phyloP scores from a whole-genome alignment of 192 early-diverging fungal genomes.

The Coemansia sp. region DNA sequence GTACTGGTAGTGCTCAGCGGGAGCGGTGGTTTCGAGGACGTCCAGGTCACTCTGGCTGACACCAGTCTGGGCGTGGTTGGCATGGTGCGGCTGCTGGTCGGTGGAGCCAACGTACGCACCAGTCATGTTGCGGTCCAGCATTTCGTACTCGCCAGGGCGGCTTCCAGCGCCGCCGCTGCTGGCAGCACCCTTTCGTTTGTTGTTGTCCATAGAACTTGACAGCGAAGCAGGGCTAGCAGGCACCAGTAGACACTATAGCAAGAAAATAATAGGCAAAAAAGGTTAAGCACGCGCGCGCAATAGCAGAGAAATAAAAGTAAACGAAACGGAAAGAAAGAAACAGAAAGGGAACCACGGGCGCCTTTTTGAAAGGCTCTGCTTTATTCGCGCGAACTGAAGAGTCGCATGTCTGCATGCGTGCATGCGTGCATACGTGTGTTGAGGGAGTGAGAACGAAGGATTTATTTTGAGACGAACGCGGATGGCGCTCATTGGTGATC shows the following conservation, averaged over 20 bases:
- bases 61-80: slow-evolving; percentile 11
- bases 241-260: neutral
- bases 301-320: neutral
- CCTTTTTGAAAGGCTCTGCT: neutral
- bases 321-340: neutral
- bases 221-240: neutral
- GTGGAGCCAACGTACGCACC: slow-evolving; percentile 15
- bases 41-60: slow-evolving; percentile 52
- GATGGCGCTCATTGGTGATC: neutral
- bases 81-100: slow-evolving; percentile 21
- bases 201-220: slow-evolving; percentile 28
- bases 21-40: slow-evolving; percentile 46
- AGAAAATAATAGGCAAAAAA: neutral
- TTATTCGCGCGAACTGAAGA: neutral
- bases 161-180: slow-evolving; percentile 1
- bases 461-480: neutral
- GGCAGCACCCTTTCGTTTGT: slow-evolving; percentile 18
- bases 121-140: slow-evolving; percentile 50
- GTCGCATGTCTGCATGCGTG: neutral
- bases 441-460: neutral
- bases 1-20: slow-evolving; percentile 26
- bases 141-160: slow-evolving; percentile 48
- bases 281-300: neutral
- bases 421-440: neutral
- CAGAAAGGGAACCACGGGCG: neutral